phyloP scores from a whole-genome alignment of 495 filamentous ascomycete genomes.

The Trichocladium antarcticum region DNA sequence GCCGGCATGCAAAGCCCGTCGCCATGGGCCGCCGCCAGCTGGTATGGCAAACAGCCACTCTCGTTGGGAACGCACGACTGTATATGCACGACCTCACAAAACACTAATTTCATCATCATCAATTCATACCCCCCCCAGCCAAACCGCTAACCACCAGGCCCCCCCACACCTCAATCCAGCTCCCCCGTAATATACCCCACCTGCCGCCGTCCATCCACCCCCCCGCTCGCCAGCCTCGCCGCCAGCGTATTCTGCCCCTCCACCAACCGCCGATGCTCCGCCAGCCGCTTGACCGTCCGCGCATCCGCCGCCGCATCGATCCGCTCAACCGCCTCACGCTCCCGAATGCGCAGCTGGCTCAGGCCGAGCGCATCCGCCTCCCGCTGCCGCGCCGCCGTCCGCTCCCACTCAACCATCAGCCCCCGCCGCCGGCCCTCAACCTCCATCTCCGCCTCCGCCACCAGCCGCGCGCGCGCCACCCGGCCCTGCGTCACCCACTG shows the following conservation, averaged over 20 bases:
- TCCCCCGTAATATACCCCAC: slow-evolving; percentile 37
- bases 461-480: slow-evolving; percentile 26
- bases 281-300: slow-evolving; percentile 26
- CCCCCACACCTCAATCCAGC: slow-evolving; percentile 22
- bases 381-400: slow-evolving; percentile 24
- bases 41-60: too few relatives aligned
- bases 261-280: slow-evolving; percentile 37
- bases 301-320: slow-evolving; percentile 30
- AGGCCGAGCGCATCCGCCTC: slow-evolving; percentile 30
- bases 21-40: too few relatives aligned
- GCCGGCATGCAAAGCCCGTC: too few relatives aligned
- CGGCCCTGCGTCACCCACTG: slow-evolving; percentile 30
- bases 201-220: slow-evolving; percentile 28
- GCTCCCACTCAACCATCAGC: slow-evolving; percentile 30
- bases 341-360: slow-evolving; percentile 30
- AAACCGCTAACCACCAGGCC: too few relatives aligned
- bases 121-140: too few relatives aligned
- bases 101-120: too few relatives aligned
- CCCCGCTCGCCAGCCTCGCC: slow-evolving; percentile 25
- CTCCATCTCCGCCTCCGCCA: slow-evolving; percentile 33
- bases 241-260: slow-evolving; percentile 36
- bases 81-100: too few relatives aligned
- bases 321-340: slow-evolving; percentile 34
- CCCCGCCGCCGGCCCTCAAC: slow-evolving; percentile 28
- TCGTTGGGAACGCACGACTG: too few relatives aligned